Evolutionary conservation across 768 basidiomycete genomes (phyloP).

Genomic region (Lyophyllum semitale): DNA sequence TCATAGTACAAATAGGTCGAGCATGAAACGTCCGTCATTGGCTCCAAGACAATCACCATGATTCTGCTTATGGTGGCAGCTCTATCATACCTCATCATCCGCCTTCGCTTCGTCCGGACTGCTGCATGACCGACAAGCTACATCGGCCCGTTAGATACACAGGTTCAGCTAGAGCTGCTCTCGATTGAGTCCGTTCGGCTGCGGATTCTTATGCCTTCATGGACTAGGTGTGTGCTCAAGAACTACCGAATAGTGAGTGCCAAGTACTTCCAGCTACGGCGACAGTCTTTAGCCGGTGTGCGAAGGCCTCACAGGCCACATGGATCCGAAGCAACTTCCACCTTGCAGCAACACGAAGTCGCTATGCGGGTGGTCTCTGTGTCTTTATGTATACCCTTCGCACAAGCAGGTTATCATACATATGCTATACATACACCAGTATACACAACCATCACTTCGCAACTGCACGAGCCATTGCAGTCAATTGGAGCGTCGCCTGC

Average conservation of each 20-base stretch:
- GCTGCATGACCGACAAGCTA: background rate
- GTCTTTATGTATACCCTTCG: background rate
- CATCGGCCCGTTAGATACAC: background rate
- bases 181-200: too few species aligned
- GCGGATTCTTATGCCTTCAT: too few species aligned
- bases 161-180: too few species aligned
- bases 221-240: too few species aligned
- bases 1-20: conserved; percentile 57
- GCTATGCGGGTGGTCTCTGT: too few species aligned
- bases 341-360: too few species aligned
- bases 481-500: conserved; percentile 68
- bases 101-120: conserved; percentile 39
- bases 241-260: too few species aligned
- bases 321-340: too few species aligned
- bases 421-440: background rate
- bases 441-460: background rate
- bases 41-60: conserved; percentile 45
- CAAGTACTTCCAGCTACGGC: too few species aligned
- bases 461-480: conserved; percentile 36
- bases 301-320: too few species aligned
- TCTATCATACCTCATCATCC: conserved; percentile 43
- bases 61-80: conserved; percentile 40
- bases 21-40: conserved; percentile 66
- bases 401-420: background rate
- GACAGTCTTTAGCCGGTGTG: too few species aligned